phyloP scores from a whole-genome alignment of 1,284 basidiomycete species.

The Volvariella volvacea region DNA sequence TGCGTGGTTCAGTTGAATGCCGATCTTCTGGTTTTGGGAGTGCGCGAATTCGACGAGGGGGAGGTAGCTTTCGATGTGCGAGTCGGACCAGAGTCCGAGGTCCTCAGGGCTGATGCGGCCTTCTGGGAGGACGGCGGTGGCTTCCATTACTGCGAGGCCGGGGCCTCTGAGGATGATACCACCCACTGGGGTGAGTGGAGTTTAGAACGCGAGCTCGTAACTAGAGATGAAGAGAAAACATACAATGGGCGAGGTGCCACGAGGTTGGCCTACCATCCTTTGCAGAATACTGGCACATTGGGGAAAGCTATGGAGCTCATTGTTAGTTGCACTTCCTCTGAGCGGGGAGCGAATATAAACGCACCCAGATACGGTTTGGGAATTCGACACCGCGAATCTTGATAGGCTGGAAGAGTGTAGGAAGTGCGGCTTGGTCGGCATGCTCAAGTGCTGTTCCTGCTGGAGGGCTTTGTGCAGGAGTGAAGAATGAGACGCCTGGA shows the following conservation, averaged over 20 bases:
- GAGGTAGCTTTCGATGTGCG: conserved; percentile 60
- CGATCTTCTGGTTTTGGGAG: conserved; percentile 62
- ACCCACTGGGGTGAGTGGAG: conserved; percentile 23
- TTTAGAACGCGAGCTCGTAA: not conserved
- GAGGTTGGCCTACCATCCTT: conserved; percentile 41
- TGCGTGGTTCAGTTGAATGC: conserved; percentile 62
- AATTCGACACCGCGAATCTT: conserved; percentile 60
- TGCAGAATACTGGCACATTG: conserved; percentile 61
- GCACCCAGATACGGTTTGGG: conserved; percentile 65
- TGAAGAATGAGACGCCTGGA: conserved; percentile 37
- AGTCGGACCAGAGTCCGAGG: conserved; percentile 67
- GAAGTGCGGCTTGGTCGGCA: conserved; percentile 18
- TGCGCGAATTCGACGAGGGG: conserved; percentile 73
- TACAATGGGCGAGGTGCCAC: conserved; percentile 36
- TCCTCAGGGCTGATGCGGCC: conserved; percentile 40
- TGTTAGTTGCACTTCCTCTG: not conserved
- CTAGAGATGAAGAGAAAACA: conserved; percentile 9
- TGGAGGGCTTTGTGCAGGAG: conserved; percentile 40
- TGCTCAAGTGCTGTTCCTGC: conserved; percentile 34
- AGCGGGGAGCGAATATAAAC: conserved; percentile 11
- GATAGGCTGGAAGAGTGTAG: conserved; percentile 58
- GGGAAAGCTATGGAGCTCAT: conserved; percentile 30
- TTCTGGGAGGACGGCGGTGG: conserved; percentile 55
- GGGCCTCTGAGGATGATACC: conserved; percentile 41
- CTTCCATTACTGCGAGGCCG: conserved; percentile 50